Base-by-base conservation (phyloP, 1,284 basidiomycete genomes). In the Ganoderma boninense region DNA sequence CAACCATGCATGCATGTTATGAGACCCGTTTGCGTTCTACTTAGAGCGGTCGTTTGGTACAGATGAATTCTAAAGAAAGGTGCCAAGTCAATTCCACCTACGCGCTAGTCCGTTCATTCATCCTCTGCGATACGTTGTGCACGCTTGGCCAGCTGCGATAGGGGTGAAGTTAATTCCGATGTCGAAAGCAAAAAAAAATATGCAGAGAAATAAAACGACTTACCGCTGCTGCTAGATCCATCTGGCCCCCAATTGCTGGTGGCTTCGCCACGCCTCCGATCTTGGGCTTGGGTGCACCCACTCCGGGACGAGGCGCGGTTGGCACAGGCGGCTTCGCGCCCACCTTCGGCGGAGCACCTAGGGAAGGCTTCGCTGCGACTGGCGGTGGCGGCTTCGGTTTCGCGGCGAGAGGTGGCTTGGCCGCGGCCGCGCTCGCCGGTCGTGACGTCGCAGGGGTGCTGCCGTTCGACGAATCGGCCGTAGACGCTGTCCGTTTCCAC, bases 191-290 rank as follows among this genome's bases (percentile, higher is more conserved):
- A 60, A n/a, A n/a, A n/a, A n/a, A n/a, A n/a, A n/a, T n/a, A 56
- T n/a, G 63, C 13, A 67, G 49, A 70, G 49, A 69, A 56, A 13
- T 40, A 70, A 43, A n/a, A 49, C 7, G n/a, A 86, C 91, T 83
- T 76, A 94, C 92, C 65, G 86, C 89, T 74, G 95, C 94, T 71
- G 95, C 94, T 74, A 97, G 83, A 82, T 96, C 95, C 82, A 95
- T 77, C 79, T 96, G 94, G 32, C 94, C 91, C 32, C 83, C 79
- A 1, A 85, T 80, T 4, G 84, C 82, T 56, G 85, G 81, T 26
- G 80, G 79, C 68, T 80, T 82, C 13, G 79, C 82, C 16, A 62
- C 73, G 32, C 82, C 84, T 32, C 74, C 76, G 0, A 62, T 66
- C 46, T 71, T 75, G 16, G 77, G 75, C 64, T 78, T 80, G 14